Base-by-base conservation (phyloP, 495 filamentous ascomycete genomes). In the Pyrenula aspistea region DNA sequence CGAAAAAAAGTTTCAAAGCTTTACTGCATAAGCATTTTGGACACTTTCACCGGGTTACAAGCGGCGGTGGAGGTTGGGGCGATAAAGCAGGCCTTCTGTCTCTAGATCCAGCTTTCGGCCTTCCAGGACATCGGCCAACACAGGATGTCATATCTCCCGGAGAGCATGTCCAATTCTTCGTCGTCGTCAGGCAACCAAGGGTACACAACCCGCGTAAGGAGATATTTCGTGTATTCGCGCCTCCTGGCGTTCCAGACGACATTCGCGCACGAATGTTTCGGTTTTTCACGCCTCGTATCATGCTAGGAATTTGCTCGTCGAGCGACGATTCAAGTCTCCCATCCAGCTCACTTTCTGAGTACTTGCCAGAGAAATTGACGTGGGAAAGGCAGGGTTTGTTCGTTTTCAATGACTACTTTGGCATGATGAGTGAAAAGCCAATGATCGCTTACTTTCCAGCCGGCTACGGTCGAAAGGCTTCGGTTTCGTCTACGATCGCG, bases 1-100 rank as follows among this genome's bases (percentile, higher is more conserved):
- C 51, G 72, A 21, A 53, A 54, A 22, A 51, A 65, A 21, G 19
- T 31, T 2, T 19, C 58, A 22, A 23, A 52, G 11, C 19, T 36
- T 15, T 62, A 62, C 10, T 56, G 76, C 20, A 52, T 49, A 61
- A 62, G 4, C n/a, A n/a, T n/a, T 82, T 83, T 15, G 75, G 77
- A 54, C 80, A 73, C 57, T 57, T 88, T 15, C 79, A 83, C 60
- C 84, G 76, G 63, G 81, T 89, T 48, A 81, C 93, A 56, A 93
- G 88, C 65, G 91, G 91, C 21, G 91, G 91, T 59, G 91, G 91
- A 54, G 91, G 91, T 51, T 96, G 91, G 91, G 91, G 91, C 2
- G 73, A 81, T 59, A 96, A 94, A 67, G 81, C 84, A 56, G 91
- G 91, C 2, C 75, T 96, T 12, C 71, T 95, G 3, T 90, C 89